Percentiles rank a stretch among this genome's conserved stretches.
phyloP scores from a whole-genome alignment of 1,139 yeast species.

The Kurtzmaniella quercitrusa region DNA sequence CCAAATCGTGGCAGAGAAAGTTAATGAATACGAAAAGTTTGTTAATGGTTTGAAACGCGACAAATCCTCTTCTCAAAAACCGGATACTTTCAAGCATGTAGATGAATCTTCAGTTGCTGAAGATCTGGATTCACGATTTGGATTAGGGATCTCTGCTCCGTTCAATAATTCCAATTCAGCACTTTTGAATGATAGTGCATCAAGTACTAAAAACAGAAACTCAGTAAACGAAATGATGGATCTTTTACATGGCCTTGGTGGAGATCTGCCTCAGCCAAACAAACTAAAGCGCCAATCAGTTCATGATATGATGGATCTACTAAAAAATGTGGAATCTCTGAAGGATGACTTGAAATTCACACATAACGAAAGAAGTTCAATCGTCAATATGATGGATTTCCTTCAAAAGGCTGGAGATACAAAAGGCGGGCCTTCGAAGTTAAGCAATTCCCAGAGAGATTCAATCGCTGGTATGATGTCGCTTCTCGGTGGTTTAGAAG shows the following conservation, averaged over 20 bases:
- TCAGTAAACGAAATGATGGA: conserved; percentile 6
- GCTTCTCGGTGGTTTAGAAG: conserved; percentile 10
- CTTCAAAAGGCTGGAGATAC: conserved; percentile 15
- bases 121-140: background rate
- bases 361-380: conserved; percentile 10
- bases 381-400: conserved; percentile 17
- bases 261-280: conserved; percentile 7
- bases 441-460: conserved; percentile 13
- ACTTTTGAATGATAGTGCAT: background rate
- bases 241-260: conserved; percentile 4
- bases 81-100: background rate
- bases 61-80: background rate
- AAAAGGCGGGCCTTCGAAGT: conserved; percentile 5
- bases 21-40: conserved; percentile 15
- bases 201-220: background rate
- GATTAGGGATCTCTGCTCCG: conserved; percentile 1
- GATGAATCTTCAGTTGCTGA: background rate
- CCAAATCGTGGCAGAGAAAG: conserved; percentile 13
- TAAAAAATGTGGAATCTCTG: conserved; percentile 14
- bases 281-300: conserved; percentile 8
- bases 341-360: conserved; percentile 5
- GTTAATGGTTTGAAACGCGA: background rate
- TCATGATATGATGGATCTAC: conserved; percentile 16
- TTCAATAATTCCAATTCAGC: background rate
- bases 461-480: conserved; percentile 25